Percentiles rank a stretch among this genome's conserved stretches.
phyloP scores from a whole-genome alignment of 2,329 filamentous ascomycete genomes.

The Lasiodiplodia hormozganensis region DNA sequence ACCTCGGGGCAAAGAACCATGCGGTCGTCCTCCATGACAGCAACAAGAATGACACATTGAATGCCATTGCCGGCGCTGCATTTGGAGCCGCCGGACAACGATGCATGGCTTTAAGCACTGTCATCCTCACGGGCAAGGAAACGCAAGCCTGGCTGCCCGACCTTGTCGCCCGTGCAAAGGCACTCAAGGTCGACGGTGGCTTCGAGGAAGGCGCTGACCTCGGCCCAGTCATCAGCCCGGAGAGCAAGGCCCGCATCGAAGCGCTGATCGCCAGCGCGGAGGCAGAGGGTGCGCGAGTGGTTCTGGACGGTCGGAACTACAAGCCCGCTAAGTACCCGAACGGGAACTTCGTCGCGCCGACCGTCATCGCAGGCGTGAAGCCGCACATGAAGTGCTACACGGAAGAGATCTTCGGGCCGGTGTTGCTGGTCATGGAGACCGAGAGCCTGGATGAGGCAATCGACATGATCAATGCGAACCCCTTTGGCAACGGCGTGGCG shows the following conservation, averaged over 20 bases:
- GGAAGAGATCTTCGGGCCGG: constrained; percentile 86
- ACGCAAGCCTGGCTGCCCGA: constrained; percentile 83
- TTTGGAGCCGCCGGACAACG: constrained; percentile 86
- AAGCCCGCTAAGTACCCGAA: constrained; percentile 80
- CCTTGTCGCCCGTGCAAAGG: constrained; percentile 76
- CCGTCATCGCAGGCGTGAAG: constrained; percentile 82
- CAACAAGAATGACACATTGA: constrained; percentile 89
- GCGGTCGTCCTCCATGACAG: constrained; percentile 83
- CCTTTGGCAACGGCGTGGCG: constrained; percentile 85
- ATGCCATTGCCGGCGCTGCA: constrained; percentile 81
- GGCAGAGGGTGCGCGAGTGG: constrained; percentile 80
- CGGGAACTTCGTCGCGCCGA: constrained; percentile 81
- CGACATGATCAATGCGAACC: constrained; percentile 81
- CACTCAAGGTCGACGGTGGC: constrained; percentile 76
- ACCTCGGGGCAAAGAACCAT: constrained; percentile 89
- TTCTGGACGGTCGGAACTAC: constrained; percentile 79
- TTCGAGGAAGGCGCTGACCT: constrained; percentile 83
- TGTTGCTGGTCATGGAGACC: constrained; percentile 82
- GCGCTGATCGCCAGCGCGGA: constrained; percentile 77
- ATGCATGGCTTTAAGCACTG: constrained; percentile 84
- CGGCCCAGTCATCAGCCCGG: constrained; percentile 80
- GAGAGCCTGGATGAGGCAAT: constrained; percentile 81
- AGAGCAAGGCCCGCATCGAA: constrained; percentile 82
- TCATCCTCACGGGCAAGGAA: constrained; percentile 79
- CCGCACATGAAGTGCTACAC: constrained; percentile 83